Evolutionary conservation across 2,329 filamentous ascomycete genomes (phyloP), one percentile per base, ranked within the genome.

Genomic region (Apiospora hydei): DNA sequence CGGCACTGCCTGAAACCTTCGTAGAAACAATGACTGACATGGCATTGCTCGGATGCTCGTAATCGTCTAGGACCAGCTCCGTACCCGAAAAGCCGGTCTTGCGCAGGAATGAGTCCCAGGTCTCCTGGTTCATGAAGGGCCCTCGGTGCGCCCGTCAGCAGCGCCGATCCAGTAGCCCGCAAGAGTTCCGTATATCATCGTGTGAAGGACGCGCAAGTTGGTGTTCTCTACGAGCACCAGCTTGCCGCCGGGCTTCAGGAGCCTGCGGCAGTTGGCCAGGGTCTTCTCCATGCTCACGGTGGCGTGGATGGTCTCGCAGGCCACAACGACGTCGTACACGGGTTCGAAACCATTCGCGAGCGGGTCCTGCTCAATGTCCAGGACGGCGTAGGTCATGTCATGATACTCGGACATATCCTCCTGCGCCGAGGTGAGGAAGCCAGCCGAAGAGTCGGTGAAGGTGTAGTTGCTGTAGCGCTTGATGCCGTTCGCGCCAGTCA

Each of bases 231-330:
- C 67, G 8, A 81, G 30, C 10, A 81, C 18, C 1, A 81, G 73
- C 26, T 74, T 76, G 0, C 79, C 81, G 0, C 76, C 76, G 1
- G 79, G 77, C 57, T 75, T 77, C 0, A 82, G 71, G 5, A 82
- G 73, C 18, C 73, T 78, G 1, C 74, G 71, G 44, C 75, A 75
- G 71, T 81, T 75, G 0, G n/a, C 16, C 24, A 82, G 64, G 1
- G 79, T 79, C 1, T 72, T 57, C 0, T 70, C 21, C 6, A 82
- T 76, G 47, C 46, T 76, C 7, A 69, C 1, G 0, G 74, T 75
- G 75, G 74, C 34, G 76, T 75, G 2, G 76, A 24, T 3, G 46
- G 66, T 68, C 75, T 64, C 13, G 18, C 72, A 69, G 11, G 77
- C 76, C 18, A 80, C 34, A 16, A 80, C 71, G 47, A 80, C 67